phyloP scores from a whole-genome alignment of 192 early-diverging fungal species.

The Coemansia sp. region DNA sequence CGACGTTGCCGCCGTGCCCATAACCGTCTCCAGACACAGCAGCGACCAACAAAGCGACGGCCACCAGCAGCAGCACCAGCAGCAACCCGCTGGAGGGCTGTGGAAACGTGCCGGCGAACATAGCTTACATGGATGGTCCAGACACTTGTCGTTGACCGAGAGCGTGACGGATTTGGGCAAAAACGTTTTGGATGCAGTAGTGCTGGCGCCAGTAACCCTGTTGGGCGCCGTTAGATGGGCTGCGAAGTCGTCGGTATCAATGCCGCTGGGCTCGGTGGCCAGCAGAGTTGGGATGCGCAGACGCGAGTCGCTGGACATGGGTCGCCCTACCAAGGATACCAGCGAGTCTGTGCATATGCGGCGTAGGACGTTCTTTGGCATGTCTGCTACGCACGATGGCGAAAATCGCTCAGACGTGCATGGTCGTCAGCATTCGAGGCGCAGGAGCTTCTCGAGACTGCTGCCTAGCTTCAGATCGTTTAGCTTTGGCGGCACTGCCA shows the following conservation, averaged over 20 bases:
- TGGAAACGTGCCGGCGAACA: neutral
- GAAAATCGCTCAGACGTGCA: no score
- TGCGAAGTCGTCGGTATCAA: slow-evolving; percentile 20
- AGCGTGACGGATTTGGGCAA: slow-evolving; percentile 35
- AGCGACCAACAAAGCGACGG: neutral
- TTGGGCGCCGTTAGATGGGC: slow-evolving; percentile 22
- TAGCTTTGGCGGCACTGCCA: neutral
- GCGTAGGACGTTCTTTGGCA: neutral
- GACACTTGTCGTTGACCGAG: slow-evolving; percentile 10
- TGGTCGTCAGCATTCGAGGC: neutral
- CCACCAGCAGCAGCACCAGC: neutral
- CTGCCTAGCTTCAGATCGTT: slow-evolving; percentile 1
- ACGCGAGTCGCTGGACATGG: neutral
- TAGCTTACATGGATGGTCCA: neutral
- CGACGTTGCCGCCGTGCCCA: slow-evolving; percentile 53
- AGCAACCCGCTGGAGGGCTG: neutral
- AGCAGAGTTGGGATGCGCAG: neutral
- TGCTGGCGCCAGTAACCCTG: slow-evolving; percentile 24
- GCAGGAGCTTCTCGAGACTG: neutral
- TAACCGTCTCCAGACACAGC: slow-evolving; percentile 12
- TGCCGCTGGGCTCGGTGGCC: slow-evolving; percentile 14
- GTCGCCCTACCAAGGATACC: neutral
- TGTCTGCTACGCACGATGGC: neutral
- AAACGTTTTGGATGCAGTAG: slow-evolving; percentile 29
- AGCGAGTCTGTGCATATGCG: neutral